Percentiles rank a stretch among this genome's conserved stretches.
Conservation (phyloP, 1,139 yeast genomes). For the Blastobotrys indianensis region DNA sequence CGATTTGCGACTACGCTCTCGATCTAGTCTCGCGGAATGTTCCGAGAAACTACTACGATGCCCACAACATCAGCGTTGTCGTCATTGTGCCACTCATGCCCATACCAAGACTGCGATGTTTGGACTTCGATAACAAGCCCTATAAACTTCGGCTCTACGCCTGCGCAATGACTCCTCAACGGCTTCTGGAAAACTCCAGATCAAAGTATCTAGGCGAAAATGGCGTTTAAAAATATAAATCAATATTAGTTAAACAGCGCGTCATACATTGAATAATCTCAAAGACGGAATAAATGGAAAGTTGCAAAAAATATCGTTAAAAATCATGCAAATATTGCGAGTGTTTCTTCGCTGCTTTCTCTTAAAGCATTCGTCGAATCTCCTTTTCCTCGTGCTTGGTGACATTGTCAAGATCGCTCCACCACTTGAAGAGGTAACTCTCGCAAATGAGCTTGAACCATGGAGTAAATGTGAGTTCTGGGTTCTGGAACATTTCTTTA, state of each 20-base stretch:
- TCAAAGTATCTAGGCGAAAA: background rate
- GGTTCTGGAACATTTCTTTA: conserved; percentile 68
- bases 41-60: background rate
- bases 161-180: background rate
- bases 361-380: conserved; percentile 25
- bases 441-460: conserved; percentile 97
- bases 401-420: conserved; percentile 65
- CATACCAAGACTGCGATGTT: background rate
- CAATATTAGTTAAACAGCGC: background rate
- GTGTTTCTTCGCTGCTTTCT: background rate
- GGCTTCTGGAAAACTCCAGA: background rate
- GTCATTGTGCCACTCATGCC: background rate
- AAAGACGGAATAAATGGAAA: background rate
- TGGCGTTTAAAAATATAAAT: background rate
- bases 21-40: background rate
- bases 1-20: conserved; percentile 1
- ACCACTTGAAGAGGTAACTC: conserved; percentile 87
- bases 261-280: background rate
- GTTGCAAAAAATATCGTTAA: background rate
- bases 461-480: conserved; percentile 70
- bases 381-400: conserved; percentile 36
- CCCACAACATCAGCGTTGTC: background rate
- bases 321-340: background rate
- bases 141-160: background rate
- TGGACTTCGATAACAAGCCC: background rate